Evolutionary conservation across 331 rosid species (phyloP).

Genomic region (Telfairia occidentalis): DNA sequence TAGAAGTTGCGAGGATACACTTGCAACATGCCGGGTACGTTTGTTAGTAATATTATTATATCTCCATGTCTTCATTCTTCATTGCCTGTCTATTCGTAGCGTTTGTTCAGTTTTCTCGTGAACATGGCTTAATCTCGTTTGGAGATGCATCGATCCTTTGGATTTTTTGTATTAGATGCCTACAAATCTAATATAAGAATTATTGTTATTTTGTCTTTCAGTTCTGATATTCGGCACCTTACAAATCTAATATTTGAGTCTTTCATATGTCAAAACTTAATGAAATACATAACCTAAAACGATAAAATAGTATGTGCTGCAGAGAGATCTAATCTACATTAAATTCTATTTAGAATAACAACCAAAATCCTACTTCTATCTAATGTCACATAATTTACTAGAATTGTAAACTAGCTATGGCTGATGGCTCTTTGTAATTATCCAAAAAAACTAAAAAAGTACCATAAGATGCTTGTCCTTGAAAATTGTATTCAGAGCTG

Average conservation of each 20-base stretch:
- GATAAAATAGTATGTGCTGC: not conserved
- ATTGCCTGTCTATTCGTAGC: not conserved
- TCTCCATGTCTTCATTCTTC: not conserved
- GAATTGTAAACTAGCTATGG: not conserved
- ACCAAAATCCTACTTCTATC: not conserved
- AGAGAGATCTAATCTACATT: not conserved
- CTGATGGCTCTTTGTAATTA: not conserved
- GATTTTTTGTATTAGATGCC: not conserved
- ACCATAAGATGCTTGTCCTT: not conserved
- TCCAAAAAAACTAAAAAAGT: not conserved
- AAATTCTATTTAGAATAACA: not conserved
- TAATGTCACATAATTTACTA: not conserved
- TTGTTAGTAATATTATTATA: not conserved
- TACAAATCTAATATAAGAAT: not conserved
- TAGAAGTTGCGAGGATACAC: slow-evolving; percentile 53
- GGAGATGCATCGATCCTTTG: not conserved
- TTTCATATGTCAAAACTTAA: not conserved
- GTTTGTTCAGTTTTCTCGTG: not conserved
- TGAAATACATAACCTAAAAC: not conserved
- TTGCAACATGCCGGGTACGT: slow-evolving; percentile 65
- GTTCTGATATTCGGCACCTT: not conserved
- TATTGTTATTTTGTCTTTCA: not conserved
- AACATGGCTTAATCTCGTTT: not conserved
- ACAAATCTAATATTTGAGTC: not conserved
- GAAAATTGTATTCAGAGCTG: not conserved